A percentile compares a stretch with the other conserved stretches of the same genome.
Conservation (phyloP, 208 protist genomes). For the Wallacemonas sp. region DNA sequence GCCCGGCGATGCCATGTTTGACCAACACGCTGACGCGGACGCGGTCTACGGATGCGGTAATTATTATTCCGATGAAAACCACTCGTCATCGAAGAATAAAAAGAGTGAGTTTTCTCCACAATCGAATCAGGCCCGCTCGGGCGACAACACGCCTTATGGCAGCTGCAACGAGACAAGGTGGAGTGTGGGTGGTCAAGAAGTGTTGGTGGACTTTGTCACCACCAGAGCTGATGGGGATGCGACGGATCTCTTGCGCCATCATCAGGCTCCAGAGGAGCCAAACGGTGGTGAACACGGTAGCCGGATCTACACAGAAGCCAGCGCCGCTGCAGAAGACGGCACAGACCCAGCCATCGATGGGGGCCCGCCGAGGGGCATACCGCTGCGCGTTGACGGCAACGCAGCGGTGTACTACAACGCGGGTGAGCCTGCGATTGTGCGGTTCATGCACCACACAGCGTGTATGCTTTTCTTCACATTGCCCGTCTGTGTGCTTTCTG, state of each 20-base stretch:
- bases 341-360: not conserved
- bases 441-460: constrained; percentile 2
- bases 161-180: not conserved
- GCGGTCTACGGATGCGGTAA: not conserved
- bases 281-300: not conserved
- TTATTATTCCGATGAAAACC: not conserved
- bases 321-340: not conserved
- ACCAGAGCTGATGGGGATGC: not conserved
- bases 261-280: not conserved
- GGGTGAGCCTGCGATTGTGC: not conserved
- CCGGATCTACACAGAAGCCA: not conserved
- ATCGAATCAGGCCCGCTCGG: not conserved
- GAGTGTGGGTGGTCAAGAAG: not conserved
- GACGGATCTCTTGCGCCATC: not conserved
- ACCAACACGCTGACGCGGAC: not conserved
- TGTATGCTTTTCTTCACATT: not conserved
- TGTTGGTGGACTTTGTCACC: not conserved
- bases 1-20: not conserved
- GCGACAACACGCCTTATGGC: constrained; percentile 2
- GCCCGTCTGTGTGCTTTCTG: not conserved
- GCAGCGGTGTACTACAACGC: not conserved
- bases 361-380: not conserved
- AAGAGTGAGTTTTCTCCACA: not conserved
- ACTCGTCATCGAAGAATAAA: not conserved
- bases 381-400: constrained; percentile 3